Conservation (phyloP, 495 filamentous ascomycete genomes). For the Penicillium atrosanguineum region DNA sequence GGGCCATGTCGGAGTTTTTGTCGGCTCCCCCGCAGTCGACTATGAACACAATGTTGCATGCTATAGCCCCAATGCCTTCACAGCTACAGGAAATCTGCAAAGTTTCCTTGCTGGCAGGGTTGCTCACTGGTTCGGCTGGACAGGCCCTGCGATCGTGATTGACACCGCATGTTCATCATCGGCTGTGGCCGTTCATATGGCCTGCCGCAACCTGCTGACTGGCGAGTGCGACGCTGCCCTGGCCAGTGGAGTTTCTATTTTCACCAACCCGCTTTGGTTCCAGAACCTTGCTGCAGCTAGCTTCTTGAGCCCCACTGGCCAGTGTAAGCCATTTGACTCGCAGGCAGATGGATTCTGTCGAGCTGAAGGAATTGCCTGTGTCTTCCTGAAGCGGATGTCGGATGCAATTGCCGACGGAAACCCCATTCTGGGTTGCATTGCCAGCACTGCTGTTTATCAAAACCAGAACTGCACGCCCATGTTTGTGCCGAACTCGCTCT, state of each 20-base stretch:
- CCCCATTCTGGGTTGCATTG: constrained; percentile 60
- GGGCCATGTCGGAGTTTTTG: constrained; percentile 26
- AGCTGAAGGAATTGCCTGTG: constrained; percentile 61
- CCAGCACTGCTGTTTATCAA: constrained; percentile 63
- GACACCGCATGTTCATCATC: constrained; percentile 52
- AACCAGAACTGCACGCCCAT: constrained; percentile 65
- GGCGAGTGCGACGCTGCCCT: constrained; percentile 41
- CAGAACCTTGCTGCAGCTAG: constrained; percentile 37
- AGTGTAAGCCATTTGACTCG: constrained; percentile 70
- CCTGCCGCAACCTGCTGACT: constrained; percentile 33
- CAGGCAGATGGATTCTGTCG: constrained; percentile 73
- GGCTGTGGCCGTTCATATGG: constrained; percentile 38
- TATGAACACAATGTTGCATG: constrained; percentile 42
- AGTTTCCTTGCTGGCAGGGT: constrained; percentile 38
- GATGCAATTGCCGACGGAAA: constrained; percentile 63
- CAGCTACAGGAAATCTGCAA: constrained; percentile 34
- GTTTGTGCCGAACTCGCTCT: constrained; percentile 63
- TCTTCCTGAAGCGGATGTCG: constrained; percentile 65
- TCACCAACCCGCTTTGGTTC: constrained; percentile 32
- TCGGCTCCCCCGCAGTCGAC: constrained; percentile 31
- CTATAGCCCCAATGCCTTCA: constrained; percentile 34
- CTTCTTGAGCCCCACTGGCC: constrained; percentile 41
- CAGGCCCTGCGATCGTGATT: constrained; percentile 41
- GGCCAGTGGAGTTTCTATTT: constrained; percentile 43
- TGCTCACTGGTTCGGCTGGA: constrained; percentile 49